phyloP scores from a whole-genome alignment of 2,329 filamentous ascomycete genomes.

The Fusarium musae region DNA sequence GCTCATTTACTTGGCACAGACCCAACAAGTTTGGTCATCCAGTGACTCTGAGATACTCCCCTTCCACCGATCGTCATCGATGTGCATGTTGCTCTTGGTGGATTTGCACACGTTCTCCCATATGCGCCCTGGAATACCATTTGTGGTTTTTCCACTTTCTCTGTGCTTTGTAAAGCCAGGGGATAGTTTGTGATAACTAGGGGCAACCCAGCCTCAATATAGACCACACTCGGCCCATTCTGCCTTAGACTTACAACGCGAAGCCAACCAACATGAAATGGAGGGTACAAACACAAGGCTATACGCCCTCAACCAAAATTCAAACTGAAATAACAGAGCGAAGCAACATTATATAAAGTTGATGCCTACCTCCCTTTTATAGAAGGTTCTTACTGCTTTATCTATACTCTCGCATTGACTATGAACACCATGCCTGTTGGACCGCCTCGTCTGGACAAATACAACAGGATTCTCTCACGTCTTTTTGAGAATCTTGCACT shows the following conservation, averaged over 20 bases:
- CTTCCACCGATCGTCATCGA: neutral
- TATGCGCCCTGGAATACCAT: neutral
- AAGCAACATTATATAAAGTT: neutral
- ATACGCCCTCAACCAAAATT: neutral
- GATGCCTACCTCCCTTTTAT: neutral
- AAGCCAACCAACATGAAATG: constrained; percentile 16
- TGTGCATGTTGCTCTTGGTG: neutral
- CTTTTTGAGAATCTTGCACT: constrained; percentile 40
- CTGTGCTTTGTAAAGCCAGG: neutral
- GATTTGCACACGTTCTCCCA: too few relatives aligned
- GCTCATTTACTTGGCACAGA: neutral
- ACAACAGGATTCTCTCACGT: constrained; percentile 27
- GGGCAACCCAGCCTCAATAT: neutral
- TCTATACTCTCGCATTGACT: neutral
- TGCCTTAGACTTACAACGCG: neutral
- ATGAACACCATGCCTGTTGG: constrained; percentile 9
- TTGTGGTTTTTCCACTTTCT: neutral
- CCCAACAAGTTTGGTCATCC: neutral
- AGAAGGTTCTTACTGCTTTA: neutral
- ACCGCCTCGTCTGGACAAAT: constrained; percentile 26
- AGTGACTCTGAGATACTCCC: neutral
- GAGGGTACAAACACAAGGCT: neutral
- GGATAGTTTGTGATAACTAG: neutral
- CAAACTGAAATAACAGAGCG: neutral
- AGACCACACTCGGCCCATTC: neutral